Conservation (phyloP, 2,329 filamentous ascomycete genomes). For the Trichoderma endophyticum region DNA sequence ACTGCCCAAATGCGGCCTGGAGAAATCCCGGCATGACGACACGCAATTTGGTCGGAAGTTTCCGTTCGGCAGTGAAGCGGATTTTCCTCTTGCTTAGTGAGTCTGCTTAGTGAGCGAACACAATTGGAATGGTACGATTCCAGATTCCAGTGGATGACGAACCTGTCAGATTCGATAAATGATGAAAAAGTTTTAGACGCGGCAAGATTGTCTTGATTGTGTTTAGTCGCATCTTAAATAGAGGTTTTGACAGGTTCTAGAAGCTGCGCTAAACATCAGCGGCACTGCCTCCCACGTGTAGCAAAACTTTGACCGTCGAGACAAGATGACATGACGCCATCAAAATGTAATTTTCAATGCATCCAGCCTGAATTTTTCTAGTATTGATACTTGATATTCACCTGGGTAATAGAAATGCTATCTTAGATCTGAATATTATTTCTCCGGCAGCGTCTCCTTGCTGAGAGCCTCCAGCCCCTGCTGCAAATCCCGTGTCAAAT, state of each 20-base stretch:
- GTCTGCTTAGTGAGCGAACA: not conserved
- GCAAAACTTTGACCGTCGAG: not conserved
- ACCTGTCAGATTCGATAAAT: not conserved
- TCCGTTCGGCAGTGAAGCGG: not conserved
- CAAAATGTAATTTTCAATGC: not conserved
- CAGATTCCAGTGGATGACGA: not conserved
- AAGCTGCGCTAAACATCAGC: not conserved
- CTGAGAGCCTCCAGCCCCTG: constrained; percentile 84
- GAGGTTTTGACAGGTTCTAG: not conserved
- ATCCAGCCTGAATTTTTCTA: not conserved
- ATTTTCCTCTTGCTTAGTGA: not conserved
- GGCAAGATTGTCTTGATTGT: not conserved
- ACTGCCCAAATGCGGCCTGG: not conserved
- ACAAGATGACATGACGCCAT: not conserved
- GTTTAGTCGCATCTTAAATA: not conserved
- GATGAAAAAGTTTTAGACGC: not conserved
- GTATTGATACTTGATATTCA: not conserved
- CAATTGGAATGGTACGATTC: not conserved
- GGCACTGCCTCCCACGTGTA: not conserved
- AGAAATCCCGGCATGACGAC: not conserved
- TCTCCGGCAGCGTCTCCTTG: constrained; percentile 63
- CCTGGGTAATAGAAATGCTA: not conserved
- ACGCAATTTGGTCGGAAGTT: not conserved
- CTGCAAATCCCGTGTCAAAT: constrained; percentile 20
- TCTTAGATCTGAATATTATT: not conserved